phyloP scores from a whole-genome alignment of 306 rosid species.

The Acacia crassicarpa region DNA sequence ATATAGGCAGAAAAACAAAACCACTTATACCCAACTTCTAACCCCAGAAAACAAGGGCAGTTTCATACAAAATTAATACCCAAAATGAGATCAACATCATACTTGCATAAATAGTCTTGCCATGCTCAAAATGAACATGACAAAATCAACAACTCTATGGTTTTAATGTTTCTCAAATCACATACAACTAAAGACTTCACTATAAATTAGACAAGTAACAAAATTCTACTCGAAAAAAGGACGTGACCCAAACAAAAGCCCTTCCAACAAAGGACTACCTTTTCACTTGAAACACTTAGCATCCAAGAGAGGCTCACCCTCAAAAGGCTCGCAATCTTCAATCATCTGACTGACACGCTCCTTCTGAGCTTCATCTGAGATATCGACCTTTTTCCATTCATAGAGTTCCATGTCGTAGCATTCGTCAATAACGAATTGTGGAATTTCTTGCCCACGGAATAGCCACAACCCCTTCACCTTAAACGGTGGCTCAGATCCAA shows the following conservation, averaged over 20 bases:
- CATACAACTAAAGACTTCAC: background rate
- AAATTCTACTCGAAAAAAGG: conserved; percentile 9
- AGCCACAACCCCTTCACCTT: conserved; percentile 75
- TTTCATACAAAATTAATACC: background rate
- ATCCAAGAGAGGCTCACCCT: conserved; percentile 57
- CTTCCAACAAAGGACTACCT: background rate
- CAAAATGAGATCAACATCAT: background rate
- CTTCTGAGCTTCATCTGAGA: conserved; percentile 58
- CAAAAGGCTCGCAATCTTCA: conserved; percentile 60
- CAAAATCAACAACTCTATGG: background rate
- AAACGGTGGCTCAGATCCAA: conserved; percentile 56
- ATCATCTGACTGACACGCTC: conserved; percentile 67
- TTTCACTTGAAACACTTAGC: conserved; percentile 66
- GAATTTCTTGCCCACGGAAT: conserved; percentile 66
- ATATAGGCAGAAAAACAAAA: background rate
- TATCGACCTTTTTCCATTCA: conserved; percentile 62
- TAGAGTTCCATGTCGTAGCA: conserved; percentile 75
- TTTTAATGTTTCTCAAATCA: background rate
- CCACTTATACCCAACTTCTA: background rate
- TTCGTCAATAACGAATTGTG: conserved; percentile 52
- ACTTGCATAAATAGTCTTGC: background rate
- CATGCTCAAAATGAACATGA: background rate
- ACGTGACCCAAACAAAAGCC: background rate
- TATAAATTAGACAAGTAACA: background rate
- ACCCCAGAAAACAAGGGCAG: background rate